These are phyloP conservation scores for Teratosphaeria nubilosa DNA, from an alignment of 2,329 filamentous ascomycete species.

Conservation along the genomic window DNA sequence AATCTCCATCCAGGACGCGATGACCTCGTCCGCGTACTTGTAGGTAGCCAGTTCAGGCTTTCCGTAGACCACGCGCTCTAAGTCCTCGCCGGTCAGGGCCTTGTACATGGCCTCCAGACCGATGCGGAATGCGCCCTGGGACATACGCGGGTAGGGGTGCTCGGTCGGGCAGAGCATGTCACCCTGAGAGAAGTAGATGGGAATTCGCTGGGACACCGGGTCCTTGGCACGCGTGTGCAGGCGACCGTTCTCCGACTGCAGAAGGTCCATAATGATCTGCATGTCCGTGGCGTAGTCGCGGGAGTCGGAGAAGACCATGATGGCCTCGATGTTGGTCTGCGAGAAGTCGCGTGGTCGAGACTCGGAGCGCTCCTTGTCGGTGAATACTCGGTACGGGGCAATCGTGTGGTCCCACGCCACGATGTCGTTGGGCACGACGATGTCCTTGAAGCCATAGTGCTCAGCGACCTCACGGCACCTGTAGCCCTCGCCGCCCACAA, in stretches of 20 bases:
- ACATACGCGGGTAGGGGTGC: slow-evolving; percentile 54
- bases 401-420: slow-evolving; percentile 59
- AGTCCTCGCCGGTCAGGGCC: slow-evolving; percentile 56
- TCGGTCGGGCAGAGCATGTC: slow-evolving; percentile 49
- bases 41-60: slow-evolving; percentile 68
- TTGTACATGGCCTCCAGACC: slow-evolving; percentile 65
- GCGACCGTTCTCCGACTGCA: slow-evolving; percentile 57
- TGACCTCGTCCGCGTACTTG: slow-evolving; percentile 66
- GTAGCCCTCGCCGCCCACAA: slow-evolving; percentile 66
- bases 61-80: slow-evolving; percentile 67
- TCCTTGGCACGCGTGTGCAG: slow-evolving; percentile 56
- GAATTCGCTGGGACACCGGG: slow-evolving; percentile 55
- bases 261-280: slow-evolving; percentile 65
- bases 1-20: slow-evolving; percentile 64
- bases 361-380: slow-evolving; percentile 55
- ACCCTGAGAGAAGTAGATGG: slow-evolving; percentile 63
- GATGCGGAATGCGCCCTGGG: slow-evolving; percentile 66
- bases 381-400: slow-evolving; percentile 59
- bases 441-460: slow-evolving; percentile 63
- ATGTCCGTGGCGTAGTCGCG: slow-evolving; percentile 66
- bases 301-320: slow-evolving; percentile 65
- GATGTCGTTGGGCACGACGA: slow-evolving; percentile 64
- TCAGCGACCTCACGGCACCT: slow-evolving; percentile 64
- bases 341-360: slow-evolving; percentile 62
- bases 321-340: slow-evolving; percentile 62